These are phyloP conservation scores for Leishmania arabica DNA, from an alignment of 208 protist genomes.

Conservation along the genomic window DNA sequence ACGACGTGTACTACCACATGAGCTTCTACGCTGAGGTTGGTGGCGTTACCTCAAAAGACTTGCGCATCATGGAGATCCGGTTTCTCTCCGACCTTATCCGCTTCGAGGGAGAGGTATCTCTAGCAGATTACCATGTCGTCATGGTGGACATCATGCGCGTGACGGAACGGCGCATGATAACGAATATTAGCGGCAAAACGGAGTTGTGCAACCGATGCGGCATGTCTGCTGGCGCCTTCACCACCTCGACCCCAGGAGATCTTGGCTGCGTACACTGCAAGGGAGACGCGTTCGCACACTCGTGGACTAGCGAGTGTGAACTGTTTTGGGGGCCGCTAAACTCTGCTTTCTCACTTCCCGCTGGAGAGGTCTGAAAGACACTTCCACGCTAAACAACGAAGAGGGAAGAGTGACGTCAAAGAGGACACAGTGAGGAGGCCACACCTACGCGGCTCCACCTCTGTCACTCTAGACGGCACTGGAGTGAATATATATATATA, in stretches of 20 bases:
- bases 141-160: slow-evolving; percentile 41
- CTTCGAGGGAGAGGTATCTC: slow-evolving; percentile 47
- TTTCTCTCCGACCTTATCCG: slow-evolving; percentile 69
- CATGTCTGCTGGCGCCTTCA: slow-evolving; percentile 24
- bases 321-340: slow-evolving; percentile 29
- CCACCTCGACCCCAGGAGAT: slow-evolving; percentile 22
- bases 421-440: not conserved
- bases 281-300: slow-evolving; percentile 1
- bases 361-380: not conserved
- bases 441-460: not conserved
- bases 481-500: not conserved
- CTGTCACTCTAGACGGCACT: not conserved
- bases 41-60: slow-evolving; percentile 62
- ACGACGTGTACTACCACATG: slow-evolving; percentile 88
- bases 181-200: slow-evolving; percentile 24
- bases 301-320: slow-evolving; percentile 41
- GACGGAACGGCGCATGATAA: slow-evolving; percentile 2
- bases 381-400: not conserved
- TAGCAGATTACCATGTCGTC: slow-evolving; percentile 43
- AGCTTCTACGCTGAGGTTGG: slow-evolving; percentile 85
- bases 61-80: slow-evolving; percentile 82
- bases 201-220: slow-evolving; percentile 28
- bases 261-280: slow-evolving; percentile 1
- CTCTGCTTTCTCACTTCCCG: not conserved
- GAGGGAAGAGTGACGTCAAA: not conserved